Evolutionary conservation across 805 yeast species (phyloP), one percentile per base, ranked within the genome.

Genomic region (Torulaspora quercuum): DNA sequence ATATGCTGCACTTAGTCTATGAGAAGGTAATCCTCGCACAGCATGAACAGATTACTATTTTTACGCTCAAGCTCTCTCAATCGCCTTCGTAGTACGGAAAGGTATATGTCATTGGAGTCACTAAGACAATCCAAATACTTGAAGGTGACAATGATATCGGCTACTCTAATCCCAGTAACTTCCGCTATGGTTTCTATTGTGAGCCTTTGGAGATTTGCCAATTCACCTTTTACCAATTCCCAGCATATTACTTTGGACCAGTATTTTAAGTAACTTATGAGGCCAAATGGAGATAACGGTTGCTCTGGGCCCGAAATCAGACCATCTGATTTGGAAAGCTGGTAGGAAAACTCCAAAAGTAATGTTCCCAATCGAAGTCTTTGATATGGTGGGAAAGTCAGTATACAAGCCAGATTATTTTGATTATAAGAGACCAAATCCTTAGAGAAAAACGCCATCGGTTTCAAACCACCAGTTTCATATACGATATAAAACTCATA

Each of bases 301-400:
- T 78, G 73, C 56, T 92, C 98, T 0, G 98, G 98, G 0, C 97
- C 95, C 42, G 95, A 87, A 2, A 75, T 60, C 13, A 67, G 49
- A 19, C 75, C 77, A 27, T 83, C 84, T 10, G 70, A 72, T 25
- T 75, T 65, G 0, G 95, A 86, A 13, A 89, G 57, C 19, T 72
- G 78, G 54, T 90, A 92, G 24, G 94, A 85, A 48, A 87, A 84
- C 42, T 86, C 86, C 10, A 92, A 85, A 25, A 92, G 57, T 7
- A 86, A 65, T 4, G 86, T 77, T 0, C 97, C 98, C 16, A 89
- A 58, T 6, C 77, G 80, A 25, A 73, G 71, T 40, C 86, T 69
- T 57, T 90, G 97, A 57, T 78, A 92, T 3, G 96, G 96, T 1
- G 98, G 98, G 44, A 92, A 84, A 3, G 87, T 78, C 46, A 92